Evolutionary conservation across 2,329 filamentous ascomycete genomes (phyloP), one percentile per base, ranked within the genome.

Genomic region (Aspergillus sp.): DNA sequence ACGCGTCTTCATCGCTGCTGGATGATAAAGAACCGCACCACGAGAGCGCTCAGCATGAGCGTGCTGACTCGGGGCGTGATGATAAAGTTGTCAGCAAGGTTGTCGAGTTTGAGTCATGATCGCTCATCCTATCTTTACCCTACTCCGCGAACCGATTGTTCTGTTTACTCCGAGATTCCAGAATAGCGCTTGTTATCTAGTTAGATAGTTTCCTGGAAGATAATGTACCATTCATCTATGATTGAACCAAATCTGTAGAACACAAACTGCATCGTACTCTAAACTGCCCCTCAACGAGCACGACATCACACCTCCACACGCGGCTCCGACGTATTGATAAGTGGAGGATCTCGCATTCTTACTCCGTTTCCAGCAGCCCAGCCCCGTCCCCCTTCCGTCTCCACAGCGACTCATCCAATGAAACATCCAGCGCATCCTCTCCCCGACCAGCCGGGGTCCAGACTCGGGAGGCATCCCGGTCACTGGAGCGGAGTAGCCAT

Each of bases 11-110:
- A 12, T 56, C 47, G 12, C 66, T 70, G 1, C 62, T 70, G 37
- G 70, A 70, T 39, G 67, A 63, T 11, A 70, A 67, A 49, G 62
- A 71, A 5, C 47, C 56, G n/a, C 35, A 47, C 1, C 53, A 58
- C 9, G 14, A 23, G 15, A 47, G 24, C 7, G 4, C 39, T 31
- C 37, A 51, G n/a, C 37, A 40, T 19, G n/a, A 51, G n/a, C 37
- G 33, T 15, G n/a, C 48, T 44, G 44, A 37, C 19, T 9, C 49
- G 9, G 21, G n/a, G 11, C 44, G 37, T 8, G 66, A 72, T n/a
- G 62, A 65, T 6, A 64, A 66, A 12, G 67, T 68, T 40, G 68
- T 74, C 24, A 73, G 71, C 50, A 76, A 76, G 59, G 68, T 76
- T 50, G 55, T 57, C 12, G 76, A 78, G 59, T 74, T 73, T 41